Conservation (phyloP, 495 filamentous ascomycete species). For the Venustampulla echinocandica region DNA sequence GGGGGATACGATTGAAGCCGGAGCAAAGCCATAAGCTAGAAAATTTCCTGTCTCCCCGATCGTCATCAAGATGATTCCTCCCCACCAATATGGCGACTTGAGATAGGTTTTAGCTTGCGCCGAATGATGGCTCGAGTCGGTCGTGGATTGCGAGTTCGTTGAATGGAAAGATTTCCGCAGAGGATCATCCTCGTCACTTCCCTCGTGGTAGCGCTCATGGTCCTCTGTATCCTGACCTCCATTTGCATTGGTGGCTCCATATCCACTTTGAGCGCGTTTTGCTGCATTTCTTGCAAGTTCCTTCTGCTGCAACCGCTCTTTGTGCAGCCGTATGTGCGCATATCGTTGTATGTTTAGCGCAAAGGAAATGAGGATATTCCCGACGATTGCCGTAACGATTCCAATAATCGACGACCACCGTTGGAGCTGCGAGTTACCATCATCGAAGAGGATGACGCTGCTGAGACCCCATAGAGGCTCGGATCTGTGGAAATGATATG, state of each 20-base stretch:
- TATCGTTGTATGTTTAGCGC: conserved; percentile 96
- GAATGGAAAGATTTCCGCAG: conserved; percentile 39
- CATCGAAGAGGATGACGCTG: neutral
- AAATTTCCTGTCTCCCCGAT: conserved; percentile 96
- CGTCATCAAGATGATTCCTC: conserved; percentile 80
- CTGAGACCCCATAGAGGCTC: neutral
- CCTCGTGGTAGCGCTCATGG: conserved; percentile 6
- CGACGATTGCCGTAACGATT: conserved; percentile 81
- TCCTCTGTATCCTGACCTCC: conserved; percentile 26
- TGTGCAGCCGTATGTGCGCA: conserved; percentile 71
- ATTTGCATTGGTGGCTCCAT: conserved; percentile 30
- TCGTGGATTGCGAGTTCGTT: conserved; percentile 30
- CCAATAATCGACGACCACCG: conserved; percentile 92
- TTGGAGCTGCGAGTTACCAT: conserved; percentile 40
- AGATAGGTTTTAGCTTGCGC: conserved; percentile 47
- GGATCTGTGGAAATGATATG: neutral
- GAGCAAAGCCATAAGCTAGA: conserved; percentile 96
- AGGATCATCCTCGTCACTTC: conserved; percentile 37
- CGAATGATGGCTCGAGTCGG: conserved; percentile 23
- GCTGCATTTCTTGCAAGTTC: conserved; percentile 18
- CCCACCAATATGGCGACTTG: conserved; percentile 91
- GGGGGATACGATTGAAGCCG: conserved; percentile 94
- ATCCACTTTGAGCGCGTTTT: conserved; percentile 28
- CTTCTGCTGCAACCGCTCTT: conserved; percentile 42
- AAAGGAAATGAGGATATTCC: conserved; percentile 87